A percentile compares a stretch with the other conserved stretches of the same genome.
Evolutionary conservation across 305 asterid genomes (phyloP).

Genomic region (Fraxinus greggii): DNA sequence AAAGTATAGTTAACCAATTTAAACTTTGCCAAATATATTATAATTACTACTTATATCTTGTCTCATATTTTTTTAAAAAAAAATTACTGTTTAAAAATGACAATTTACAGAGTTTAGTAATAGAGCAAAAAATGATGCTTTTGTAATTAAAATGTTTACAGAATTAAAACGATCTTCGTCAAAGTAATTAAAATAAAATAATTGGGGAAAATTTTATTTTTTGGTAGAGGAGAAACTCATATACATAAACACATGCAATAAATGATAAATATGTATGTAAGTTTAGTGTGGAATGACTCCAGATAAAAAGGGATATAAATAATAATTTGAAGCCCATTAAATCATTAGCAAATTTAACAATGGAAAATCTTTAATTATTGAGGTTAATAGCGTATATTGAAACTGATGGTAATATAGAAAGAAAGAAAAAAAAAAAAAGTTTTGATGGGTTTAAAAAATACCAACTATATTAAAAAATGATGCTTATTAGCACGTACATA

Average conservation of each 20-base stretch:
- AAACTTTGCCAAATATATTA: background rate
- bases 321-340: background rate
- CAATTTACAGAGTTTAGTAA: background rate
- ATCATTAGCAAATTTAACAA: background rate
- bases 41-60: background rate
- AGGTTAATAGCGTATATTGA: background rate
- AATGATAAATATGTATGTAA: background rate
- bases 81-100: background rate
- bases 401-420: background rate
- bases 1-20: background rate
- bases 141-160: background rate
- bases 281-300: too few relatives aligned
- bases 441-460: background rate
- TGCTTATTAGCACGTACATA: background rate
- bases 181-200: background rate
- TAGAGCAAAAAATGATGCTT: background rate
- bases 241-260: background rate
- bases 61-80: too few relatives aligned
- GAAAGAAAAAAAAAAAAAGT: background rate
- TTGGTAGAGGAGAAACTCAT: background rate
- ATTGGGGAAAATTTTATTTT: background rate
- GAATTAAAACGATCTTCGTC: background rate
- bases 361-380: background rate
- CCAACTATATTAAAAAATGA: too few relatives aligned
- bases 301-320: too few relatives aligned